phyloP scores from a whole-genome alignment of 306 rosid species.

The Boehmeria nivea region DNA sequence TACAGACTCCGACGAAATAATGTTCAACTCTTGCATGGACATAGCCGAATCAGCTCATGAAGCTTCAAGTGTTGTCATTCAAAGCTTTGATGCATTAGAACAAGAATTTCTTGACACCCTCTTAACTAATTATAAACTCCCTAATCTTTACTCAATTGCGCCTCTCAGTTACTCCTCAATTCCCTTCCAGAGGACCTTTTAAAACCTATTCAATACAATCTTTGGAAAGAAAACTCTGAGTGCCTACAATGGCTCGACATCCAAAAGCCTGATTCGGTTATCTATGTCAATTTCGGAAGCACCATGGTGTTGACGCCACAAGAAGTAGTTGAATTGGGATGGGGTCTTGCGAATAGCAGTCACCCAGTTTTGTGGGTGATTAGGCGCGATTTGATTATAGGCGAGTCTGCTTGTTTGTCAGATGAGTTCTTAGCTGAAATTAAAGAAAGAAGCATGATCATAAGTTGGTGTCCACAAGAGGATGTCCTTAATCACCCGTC shows the following conservation, averaged over 20 bases:
- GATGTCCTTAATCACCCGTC: constrained; percentile 18
- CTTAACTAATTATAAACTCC: no score
- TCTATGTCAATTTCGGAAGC: no score
- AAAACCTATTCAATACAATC: constrained; percentile 11
- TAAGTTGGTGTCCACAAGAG: constrained; percentile 22
- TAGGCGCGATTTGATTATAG: constrained; percentile 14
- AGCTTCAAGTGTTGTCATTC: no score
- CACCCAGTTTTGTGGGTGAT: constrained; percentile 17
- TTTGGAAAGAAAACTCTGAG: constrained; percentile 21
- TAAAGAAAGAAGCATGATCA: constrained; percentile 5
- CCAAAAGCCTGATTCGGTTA: no score
- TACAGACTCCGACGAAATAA: background rate
- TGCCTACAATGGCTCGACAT: constrained; percentile 13
- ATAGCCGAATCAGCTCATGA: no score
- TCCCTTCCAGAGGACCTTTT: constrained; percentile 1
- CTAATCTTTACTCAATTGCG: constrained; percentile 14
- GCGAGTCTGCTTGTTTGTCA: background rate
- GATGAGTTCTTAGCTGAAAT: constrained; percentile 9
- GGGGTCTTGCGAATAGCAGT: constrained; percentile 28
- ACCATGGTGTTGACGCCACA: no score
- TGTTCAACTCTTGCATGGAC: background rate
- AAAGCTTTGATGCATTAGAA: constrained; percentile 7
- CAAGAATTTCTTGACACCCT: background rate
- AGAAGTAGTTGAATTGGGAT: constrained; percentile 15
- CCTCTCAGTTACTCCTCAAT: constrained; percentile 12